phyloP scores from a whole-genome alignment of 2,329 filamentous ascomycete species.

The Scytalidium sp. region DNA sequence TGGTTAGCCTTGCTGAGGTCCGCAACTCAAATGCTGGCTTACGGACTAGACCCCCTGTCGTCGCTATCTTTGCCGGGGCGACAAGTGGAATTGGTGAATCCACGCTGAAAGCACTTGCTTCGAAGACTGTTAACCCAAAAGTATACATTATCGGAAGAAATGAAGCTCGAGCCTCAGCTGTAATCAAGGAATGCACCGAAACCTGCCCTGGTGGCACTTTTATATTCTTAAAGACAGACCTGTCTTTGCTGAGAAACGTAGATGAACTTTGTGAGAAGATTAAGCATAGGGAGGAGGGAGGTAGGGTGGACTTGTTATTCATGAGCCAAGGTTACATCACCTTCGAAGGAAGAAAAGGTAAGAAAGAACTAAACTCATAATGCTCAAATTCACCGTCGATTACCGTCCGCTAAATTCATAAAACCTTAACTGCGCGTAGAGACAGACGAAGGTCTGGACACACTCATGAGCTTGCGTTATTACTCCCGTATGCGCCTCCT shows the following conservation, averaged over 20 bases:
- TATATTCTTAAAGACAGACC: slow-evolving; percentile 28
- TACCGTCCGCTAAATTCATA: slow-evolving; percentile 7
- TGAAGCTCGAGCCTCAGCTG: slow-evolving; percentile 19
- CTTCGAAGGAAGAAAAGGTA: slow-evolving; percentile 6
- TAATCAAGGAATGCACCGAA: slow-evolving; percentile 24
- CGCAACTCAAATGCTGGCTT: background rate
- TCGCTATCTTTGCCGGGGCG: background rate
- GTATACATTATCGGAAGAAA: slow-evolving; percentile 30
- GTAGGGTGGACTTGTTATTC: slow-evolving; percentile 53
- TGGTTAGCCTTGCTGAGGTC: background rate
- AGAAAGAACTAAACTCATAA: slow-evolving; percentile 45
- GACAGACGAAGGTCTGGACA: slow-evolving; percentile 28
- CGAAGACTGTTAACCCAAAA: slow-evolving; percentile 31
- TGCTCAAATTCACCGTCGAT: slow-evolving; percentile 40
- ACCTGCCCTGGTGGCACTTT: slow-evolving; percentile 28
- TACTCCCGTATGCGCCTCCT: slow-evolving; percentile 30
- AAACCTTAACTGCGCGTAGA: slow-evolving; percentile 20
- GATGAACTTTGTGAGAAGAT: slow-evolving; percentile 26
- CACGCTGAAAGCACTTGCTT: background rate
- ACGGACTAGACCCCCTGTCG: background rate
- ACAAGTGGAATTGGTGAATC: background rate
- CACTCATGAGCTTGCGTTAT: slow-evolving; percentile 25
- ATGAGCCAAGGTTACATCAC: slow-evolving; percentile 44
- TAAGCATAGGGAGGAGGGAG: slow-evolving; percentile 18
- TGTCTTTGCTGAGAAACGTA: slow-evolving; percentile 29